A percentile compares a stretch with the other conserved stretches of the same genome.
These are phyloP conservation scores for Calonectria fujianensis DNA, from an alignment of 2,329 filamentous ascomycete genomes.

Conservation along the genomic window DNA sequence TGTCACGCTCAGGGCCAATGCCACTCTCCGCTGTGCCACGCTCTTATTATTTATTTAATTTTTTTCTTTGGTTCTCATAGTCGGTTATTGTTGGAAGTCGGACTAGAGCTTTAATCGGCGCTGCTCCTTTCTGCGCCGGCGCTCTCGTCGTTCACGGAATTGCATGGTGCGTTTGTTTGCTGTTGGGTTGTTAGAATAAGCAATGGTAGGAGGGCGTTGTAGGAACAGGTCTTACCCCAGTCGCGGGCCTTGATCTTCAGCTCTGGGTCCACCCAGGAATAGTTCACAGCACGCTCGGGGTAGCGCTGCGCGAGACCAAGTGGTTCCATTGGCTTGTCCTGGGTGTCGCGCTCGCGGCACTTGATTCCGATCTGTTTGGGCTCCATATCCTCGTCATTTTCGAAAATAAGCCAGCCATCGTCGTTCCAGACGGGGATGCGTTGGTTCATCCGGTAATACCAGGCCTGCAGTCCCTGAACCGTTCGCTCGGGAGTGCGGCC, in stretches of 20 bases:
- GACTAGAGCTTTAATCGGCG: conserved; percentile 60
- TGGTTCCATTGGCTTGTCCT: conserved; percentile 61
- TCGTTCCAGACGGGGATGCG: conserved; percentile 63
- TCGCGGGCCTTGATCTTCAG: conserved; percentile 62
- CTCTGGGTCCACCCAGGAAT: conserved; percentile 65
- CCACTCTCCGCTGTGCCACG: conserved; percentile 37
- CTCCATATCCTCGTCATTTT: conserved; percentile 62
- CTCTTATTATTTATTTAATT: conserved; percentile 32
- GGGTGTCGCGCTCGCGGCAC: conserved; percentile 62
- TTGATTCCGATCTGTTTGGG: conserved; percentile 62
- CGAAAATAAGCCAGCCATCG: conserved; percentile 64
- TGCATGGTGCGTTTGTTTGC: conserved; percentile 61
- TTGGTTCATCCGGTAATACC: conserved; percentile 67
- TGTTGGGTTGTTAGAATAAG: conserved; percentile 51
- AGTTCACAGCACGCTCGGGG: conserved; percentile 68
- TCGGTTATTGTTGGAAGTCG: background rate
- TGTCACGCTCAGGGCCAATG: conserved; percentile 40
- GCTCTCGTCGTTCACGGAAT: conserved; percentile 61
- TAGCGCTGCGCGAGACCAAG: conserved; percentile 65
- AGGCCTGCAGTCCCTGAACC: conserved; percentile 64
- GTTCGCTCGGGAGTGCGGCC: conserved; percentile 62
- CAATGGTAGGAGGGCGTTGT: background rate
- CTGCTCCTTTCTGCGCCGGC: conserved; percentile 62
- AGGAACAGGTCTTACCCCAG: conserved; percentile 62
- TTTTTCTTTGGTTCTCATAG: background rate